Evolutionary conservation across 495 filamentous ascomycete genomes (phyloP).

Genomic region (Tuber brumale): DNA sequence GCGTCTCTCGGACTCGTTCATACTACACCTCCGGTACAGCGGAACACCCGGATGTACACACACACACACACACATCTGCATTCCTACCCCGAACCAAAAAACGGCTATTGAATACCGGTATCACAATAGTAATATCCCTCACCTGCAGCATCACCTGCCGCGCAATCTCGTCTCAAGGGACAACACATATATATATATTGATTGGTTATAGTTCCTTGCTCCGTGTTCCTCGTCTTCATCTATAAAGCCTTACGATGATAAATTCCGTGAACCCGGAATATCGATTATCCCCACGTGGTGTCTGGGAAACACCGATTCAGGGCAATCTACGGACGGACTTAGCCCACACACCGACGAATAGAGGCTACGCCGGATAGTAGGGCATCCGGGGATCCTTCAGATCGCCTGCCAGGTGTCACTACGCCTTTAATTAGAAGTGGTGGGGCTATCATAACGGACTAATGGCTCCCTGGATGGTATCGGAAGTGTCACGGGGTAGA

Average conservation of each 20-base stretch:
- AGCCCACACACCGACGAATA: neutral
- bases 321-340: neutral
- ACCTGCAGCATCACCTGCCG: neutral
- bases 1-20: neutral
- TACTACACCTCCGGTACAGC: neutral
- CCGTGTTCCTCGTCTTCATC: neutral
- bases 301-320: neutral
- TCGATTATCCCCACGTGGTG: neutral
- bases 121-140: neutral
- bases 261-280: neutral
- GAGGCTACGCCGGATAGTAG: neutral
- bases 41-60: neutral
- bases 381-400: neutral
- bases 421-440: neutral
- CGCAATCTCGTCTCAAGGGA: neutral
- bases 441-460: neutral
- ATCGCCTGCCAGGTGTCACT: neutral
- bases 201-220: neutral
- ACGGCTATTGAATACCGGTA: neutral
- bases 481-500: neutral
- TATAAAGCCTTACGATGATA: neutral
- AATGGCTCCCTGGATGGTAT: neutral
- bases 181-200: neutral
- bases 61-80: neutral
- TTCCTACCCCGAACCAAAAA: neutral